Conservation (phyloP, 1,284 basidiomycete genomes). For the Marasmius fiardii region DNA sequence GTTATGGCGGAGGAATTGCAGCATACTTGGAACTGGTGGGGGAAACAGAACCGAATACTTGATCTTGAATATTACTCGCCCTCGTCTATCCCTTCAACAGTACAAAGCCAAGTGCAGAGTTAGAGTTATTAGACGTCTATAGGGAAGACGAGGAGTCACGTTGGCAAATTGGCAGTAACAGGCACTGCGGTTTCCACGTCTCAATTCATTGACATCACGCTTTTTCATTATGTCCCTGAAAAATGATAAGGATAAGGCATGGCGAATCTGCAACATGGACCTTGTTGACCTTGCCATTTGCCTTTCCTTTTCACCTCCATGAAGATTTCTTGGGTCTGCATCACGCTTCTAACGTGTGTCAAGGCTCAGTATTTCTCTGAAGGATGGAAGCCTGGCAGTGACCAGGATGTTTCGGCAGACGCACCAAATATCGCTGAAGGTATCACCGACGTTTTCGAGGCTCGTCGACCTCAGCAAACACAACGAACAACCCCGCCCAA, state of each 20-base stretch:
- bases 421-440: slow-evolving; percentile 8
- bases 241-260: too few species aligned
- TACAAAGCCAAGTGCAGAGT: too few species aligned
- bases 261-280: too few species aligned
- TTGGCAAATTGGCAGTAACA: too few species aligned
- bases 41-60: too few species aligned
- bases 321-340: slow-evolving; percentile 39
- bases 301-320: slow-evolving; percentile 35
- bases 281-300: slow-evolving; percentile 7
- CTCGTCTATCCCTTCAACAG: too few species aligned
- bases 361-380: slow-evolving; percentile 70
- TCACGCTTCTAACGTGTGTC: slow-evolving; percentile 35
- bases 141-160: too few species aligned
- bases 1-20: not conserved
- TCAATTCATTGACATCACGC: too few species aligned
- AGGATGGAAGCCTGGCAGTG: slow-evolving; percentile 67
- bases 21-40: not conserved
- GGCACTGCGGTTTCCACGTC: too few species aligned
- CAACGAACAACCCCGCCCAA: not conserved
- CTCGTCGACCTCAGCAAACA: not conserved
- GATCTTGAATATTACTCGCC: too few species aligned
- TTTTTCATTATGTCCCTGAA: too few species aligned
- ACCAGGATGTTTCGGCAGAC: slow-evolving; percentile 40
- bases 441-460: not conserved
- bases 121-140: too few species aligned